Evolutionary conservation across 371 early-diverging fungal species (phyloP), one percentile per base, ranked within the genome.

Genomic region (Mortierella sp.): DNA sequence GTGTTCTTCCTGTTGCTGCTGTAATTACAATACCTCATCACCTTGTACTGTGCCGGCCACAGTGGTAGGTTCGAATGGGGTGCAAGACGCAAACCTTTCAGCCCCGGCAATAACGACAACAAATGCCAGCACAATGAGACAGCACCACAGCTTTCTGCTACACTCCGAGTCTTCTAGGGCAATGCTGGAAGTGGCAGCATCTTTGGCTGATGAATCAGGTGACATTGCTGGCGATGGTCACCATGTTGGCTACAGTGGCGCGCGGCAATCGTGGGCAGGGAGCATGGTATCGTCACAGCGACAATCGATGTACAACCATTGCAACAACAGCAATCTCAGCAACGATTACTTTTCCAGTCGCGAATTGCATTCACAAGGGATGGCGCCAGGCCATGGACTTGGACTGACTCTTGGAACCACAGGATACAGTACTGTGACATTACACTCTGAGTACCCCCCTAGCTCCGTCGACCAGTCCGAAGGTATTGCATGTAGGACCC

Each of bases 391-490:
- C 29, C 56, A 63, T 22, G 57, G 52, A 8, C 22, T 54, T 2
- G 16, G 54, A 24, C 3, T 22, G 19, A 22, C 41, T 21, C 21
- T 31, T 3, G 46, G 24, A 21, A 17, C 34, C 17, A 52, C 25
- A 10, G 54, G 41, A 3, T 51, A 47, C 19, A 62, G 67, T 19
- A 53, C 67, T 3, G 59, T 63, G 10, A 62, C 67, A 0, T 27
- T 72, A 3, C 31, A 43, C 21, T 72, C 67, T 3, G 73, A 62
- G 1, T 61, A 54, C 41, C 25, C 58, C 0, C 46, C 67, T 3
- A 66, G 67, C 37, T 61, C 62, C 16, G 58, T 40, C 21, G 72
- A 61, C 45, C 49, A 41, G 3, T 65, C 44, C 4, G 72, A 71
- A n/a, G n/a, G n/a, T n/a, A n/a, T n/a, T n/a, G 45, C 5, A 6